A percentile compares a stretch with the other conserved stretches of the same genome.
Conservation (phyloP, 352 stramenopile genomes). For the Pythium volutum region DNA sequence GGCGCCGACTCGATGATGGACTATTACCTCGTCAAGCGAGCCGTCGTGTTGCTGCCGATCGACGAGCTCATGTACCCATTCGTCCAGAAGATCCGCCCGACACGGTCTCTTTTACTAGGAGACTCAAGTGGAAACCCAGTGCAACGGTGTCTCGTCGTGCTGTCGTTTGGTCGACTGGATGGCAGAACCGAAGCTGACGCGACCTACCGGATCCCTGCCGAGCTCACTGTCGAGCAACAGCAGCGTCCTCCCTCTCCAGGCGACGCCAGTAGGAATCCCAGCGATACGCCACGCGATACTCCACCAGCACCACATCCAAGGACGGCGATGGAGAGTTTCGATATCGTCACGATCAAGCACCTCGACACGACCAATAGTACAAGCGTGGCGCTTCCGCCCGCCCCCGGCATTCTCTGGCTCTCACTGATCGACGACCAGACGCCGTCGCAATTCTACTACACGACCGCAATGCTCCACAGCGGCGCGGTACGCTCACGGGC, state of each 20-base stretch:
- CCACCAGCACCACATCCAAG: not conserved
- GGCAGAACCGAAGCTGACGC: conserved; percentile 11
- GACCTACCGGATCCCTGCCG: conserved; percentile 6
- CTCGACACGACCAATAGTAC: not conserved
- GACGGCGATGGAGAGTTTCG: conserved; percentile 32
- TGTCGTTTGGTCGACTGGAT: conserved; percentile 12
- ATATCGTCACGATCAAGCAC: conserved; percentile 29
- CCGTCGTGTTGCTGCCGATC: conserved; percentile 36
- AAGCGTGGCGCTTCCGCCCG: conserved; percentile 23
- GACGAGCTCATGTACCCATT: conserved; percentile 42
- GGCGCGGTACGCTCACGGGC: conserved; percentile 30
- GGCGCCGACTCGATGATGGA: conserved; percentile 51
- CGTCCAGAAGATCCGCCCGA: conserved; percentile 32
- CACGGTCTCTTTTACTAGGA: conserved; percentile 18
- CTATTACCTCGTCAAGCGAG: conserved; percentile 62
- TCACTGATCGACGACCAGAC: conserved; percentile 11
- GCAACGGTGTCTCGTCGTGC: conserved; percentile 7
- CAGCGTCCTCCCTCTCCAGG: not conserved
- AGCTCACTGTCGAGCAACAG: conserved; percentile 31
- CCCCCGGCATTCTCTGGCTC: conserved; percentile 47
- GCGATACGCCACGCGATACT: not conserved
- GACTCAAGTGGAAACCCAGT: not conserved
- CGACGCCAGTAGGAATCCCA: not conserved
- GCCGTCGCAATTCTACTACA: not conserved
- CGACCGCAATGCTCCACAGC: conserved; percentile 37